A percentile compares a stretch with the other conserved stretches of the same genome.
These are phyloP conservation scores for Eucalyptus urophylla DNA, from an alignment of 345 rosid species.

Conservation along the genomic window DNA sequence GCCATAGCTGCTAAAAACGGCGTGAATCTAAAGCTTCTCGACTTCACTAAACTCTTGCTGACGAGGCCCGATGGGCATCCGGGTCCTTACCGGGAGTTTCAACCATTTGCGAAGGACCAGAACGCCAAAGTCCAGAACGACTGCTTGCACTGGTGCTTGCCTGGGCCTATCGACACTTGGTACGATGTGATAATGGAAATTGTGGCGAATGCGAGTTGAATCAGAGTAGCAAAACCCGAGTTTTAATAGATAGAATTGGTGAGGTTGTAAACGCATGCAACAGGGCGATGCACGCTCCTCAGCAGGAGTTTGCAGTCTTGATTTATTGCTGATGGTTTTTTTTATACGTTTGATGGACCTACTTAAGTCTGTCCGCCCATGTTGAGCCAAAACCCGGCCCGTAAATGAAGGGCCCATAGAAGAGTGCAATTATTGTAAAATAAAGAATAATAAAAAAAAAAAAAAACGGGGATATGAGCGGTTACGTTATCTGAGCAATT, in stretches of 20 bases:
- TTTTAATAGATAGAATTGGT: background rate
- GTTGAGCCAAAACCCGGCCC: too few relatives aligned
- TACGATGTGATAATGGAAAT: conserved; percentile 84
- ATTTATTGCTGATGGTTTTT: too few relatives aligned
- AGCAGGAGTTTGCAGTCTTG: background rate
- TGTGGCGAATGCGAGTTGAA: conserved; percentile 14
- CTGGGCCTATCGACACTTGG: conserved; percentile 82
- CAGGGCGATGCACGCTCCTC: background rate
- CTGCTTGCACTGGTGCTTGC: conserved; percentile 95
- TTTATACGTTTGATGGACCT: too few relatives aligned
- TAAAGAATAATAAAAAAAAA: too few relatives aligned
- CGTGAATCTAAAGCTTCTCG: conserved; percentile 55
- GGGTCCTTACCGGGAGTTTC: conserved; percentile 58
- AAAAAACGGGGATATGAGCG: too few relatives aligned
- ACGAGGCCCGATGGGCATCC: conserved; percentile 91
- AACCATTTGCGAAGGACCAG: conserved; percentile 56
- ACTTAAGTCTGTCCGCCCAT: too few relatives aligned
- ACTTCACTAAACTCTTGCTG: conserved; percentile 51
- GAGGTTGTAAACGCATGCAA: background rate
- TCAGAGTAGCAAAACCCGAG: background rate
- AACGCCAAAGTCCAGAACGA: conserved; percentile 73
- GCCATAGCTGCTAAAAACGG: conserved; percentile 23
- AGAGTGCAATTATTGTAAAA: too few relatives aligned
- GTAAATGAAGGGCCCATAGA: too few relatives aligned
- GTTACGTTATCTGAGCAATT: too few relatives aligned